These are phyloP conservation scores for Peronospora destructor DNA, from an alignment of 352 stramenopile species.

Conservation along the genomic window DNA sequence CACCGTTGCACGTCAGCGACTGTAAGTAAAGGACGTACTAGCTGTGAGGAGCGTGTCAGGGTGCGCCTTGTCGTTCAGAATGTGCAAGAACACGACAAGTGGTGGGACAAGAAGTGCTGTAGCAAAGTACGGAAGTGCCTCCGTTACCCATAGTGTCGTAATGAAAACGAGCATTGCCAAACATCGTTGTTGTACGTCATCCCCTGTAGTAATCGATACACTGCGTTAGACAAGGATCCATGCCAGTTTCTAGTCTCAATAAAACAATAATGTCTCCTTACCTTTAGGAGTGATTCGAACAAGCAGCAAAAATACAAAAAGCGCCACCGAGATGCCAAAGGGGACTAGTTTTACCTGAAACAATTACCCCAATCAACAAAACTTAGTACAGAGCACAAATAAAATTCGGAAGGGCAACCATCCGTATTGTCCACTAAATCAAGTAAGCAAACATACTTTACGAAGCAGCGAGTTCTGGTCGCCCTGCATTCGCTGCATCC, in stretches of 20 bases:
- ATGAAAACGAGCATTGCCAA: constrained; percentile 88
- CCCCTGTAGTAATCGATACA: constrained; percentile 25
- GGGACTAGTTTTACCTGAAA: constrained; percentile 72
- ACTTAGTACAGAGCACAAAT: not conserved
- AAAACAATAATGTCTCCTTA: constrained; percentile 8
- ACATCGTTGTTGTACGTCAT: constrained; percentile 79
- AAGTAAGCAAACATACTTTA: constrained; percentile 40
- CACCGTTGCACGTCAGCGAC: not conserved
- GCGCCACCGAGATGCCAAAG: constrained; percentile 54
- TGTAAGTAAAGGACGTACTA: constrained; percentile 39
- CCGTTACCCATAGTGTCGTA: constrained; percentile 86
- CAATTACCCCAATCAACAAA: not conserved
- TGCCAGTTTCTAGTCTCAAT: not conserved
- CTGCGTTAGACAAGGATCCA: not conserved
- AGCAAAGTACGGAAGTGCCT: constrained; percentile 88
- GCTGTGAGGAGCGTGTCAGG: constrained; percentile 58
- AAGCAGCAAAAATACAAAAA: constrained; percentile 71
- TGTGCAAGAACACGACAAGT: constrained; percentile 84
- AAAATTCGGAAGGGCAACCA: constrained; percentile 11
- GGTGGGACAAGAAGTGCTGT: constrained; percentile 85
- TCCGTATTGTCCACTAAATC: constrained; percentile 4
- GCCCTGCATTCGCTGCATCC: constrained; percentile 73
- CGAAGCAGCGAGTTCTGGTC: constrained; percentile 79
- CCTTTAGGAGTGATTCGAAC: constrained; percentile 72
- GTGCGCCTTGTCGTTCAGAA: constrained; percentile 82